Evolutionary conservation across 192 early-diverging fungal genomes (phyloP).

Genomic region (Phycomyces nitens): DNA sequence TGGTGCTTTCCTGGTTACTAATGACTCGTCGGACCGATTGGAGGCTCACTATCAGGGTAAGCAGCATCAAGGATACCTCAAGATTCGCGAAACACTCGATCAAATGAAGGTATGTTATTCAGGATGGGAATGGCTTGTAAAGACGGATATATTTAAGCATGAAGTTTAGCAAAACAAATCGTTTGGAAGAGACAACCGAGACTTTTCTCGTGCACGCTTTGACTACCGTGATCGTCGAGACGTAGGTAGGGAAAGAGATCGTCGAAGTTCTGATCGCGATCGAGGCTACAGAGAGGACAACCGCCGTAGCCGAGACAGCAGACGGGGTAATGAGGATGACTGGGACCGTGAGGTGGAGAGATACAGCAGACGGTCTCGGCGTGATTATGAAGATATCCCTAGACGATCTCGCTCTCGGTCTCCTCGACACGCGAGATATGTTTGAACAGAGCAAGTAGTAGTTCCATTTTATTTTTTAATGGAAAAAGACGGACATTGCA

Average conservation of each 20-base stretch:
- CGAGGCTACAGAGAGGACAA: conserved; percentile 34
- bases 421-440: conserved; percentile 24
- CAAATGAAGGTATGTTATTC: conserved; percentile 49
- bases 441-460: conserved; percentile 1
- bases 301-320: conserved; percentile 42
- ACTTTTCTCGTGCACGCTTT: conserved; percentile 33
- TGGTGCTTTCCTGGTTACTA: conserved; percentile 78
- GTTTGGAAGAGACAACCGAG: conserved; percentile 17
- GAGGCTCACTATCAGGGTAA: conserved; percentile 82
- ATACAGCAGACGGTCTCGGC: conserved; percentile 38
- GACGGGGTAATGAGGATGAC: conserved; percentile 43
- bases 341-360: conserved; percentile 43
- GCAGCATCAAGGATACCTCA: conserved; percentile 80
- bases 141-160: neutral
- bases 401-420: conserved; percentile 34
- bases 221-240: conserved; percentile 39
- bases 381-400: conserved; percentile 23
- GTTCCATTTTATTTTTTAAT: conserved; percentile 2
- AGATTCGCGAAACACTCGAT: conserved; percentile 71
- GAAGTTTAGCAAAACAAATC: conserved; percentile 9
- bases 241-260: conserved; percentile 37
- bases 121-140: neutral
- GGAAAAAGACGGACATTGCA: neutral
- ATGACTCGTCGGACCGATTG: conserved; percentile 77
- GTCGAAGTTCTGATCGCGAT: conserved; percentile 33